These are phyloP conservation scores for Mycena rosella DNA, from an alignment of 768 basidiomycete species.

Conservation along the genomic window DNA sequence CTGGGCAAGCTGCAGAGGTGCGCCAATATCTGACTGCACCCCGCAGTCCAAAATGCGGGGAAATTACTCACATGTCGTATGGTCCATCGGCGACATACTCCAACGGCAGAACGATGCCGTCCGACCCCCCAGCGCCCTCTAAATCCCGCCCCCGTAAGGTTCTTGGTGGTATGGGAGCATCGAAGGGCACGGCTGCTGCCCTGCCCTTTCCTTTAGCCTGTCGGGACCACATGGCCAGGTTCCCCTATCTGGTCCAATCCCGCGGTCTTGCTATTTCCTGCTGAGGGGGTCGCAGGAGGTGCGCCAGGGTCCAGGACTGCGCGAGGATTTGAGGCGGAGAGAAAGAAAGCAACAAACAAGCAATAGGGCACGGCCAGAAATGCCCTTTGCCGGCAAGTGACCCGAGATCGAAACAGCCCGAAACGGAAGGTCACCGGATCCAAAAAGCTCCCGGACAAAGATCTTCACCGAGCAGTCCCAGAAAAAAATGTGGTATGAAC, in stretches of 20 bases:
- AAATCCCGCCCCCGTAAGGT: slow-evolving; percentile 11
- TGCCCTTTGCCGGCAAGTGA: slow-evolving; percentile 10
- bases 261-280: background rate
- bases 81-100: slow-evolving; percentile 65
- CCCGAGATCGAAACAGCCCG: slow-evolving; percentile 15
- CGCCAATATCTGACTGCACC: slow-evolving; percentile 1
- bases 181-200: slow-evolving; percentile 2
- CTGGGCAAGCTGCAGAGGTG: background rate
- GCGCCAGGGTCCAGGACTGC: background rate
- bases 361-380: slow-evolving; percentile 1
- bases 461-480: background rate
- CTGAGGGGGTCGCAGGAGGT: background rate
- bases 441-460: background rate
- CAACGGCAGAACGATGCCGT: slow-evolving; percentile 71
- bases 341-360: background rate
- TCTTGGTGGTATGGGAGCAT: background rate
- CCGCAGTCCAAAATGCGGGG: background rate
- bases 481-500: background rate
- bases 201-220: slow-evolving; percentile 26
- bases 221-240: slow-evolving; percentile 15
- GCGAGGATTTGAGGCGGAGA: background rate
- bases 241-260: too few relatives aligned
- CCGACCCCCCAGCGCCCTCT: slow-evolving; percentile 60
- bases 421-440: slow-evolving; percentile 5
- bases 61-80: slow-evolving; percentile 69